Conservation (phyloP, 1,284 basidiomycete genomes). For the Rhodotorula sp. region DNA sequence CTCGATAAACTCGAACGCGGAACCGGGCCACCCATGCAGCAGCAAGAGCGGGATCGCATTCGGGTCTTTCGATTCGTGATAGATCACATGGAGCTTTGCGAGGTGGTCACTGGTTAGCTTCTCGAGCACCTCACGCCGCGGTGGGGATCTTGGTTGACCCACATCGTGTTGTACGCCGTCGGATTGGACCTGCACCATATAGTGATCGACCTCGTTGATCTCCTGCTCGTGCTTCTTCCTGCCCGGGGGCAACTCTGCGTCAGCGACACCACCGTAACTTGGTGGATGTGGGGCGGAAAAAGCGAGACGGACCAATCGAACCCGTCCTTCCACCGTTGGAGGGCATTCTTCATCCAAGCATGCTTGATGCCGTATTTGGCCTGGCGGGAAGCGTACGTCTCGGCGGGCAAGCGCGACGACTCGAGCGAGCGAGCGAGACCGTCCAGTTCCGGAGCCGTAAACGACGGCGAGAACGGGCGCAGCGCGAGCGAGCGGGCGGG, state of each 20-base stretch:
- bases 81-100: slow-evolving; percentile 46
- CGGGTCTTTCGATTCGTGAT: slow-evolving; percentile 39
- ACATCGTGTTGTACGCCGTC: slow-evolving; percentile 17
- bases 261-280: background rate
- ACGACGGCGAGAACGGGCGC: slow-evolving; percentile 22
- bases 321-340: slow-evolving; percentile 26
- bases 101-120: background rate
- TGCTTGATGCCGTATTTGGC: slow-evolving; percentile 26
- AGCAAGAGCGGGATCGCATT: slow-evolving; percentile 48
- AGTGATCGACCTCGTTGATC: slow-evolving; percentile 35
- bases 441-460: slow-evolving; percentile 17
- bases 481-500: slow-evolving; percentile 9
- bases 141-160: background rate
- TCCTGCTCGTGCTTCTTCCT: slow-evolving; percentile 28
- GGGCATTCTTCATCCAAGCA: slow-evolving; percentile 19
- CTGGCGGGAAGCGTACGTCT: slow-evolving; percentile 33
- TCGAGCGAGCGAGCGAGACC: slow-evolving; percentile 2
- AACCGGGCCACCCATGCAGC: slow-evolving; percentile 48
- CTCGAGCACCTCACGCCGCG: background rate
- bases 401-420: slow-evolving; percentile 10
- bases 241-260: background rate
- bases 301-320: slow-evolving; percentile 23
- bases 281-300: background rate
- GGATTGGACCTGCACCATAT: slow-evolving; percentile 18
- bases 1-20: slow-evolving; percentile 46